These are phyloP conservation scores for Fusarium sp. DNA, from an alignment of 2,329 filamentous ascomycete genomes.

Conservation along the genomic window DNA sequence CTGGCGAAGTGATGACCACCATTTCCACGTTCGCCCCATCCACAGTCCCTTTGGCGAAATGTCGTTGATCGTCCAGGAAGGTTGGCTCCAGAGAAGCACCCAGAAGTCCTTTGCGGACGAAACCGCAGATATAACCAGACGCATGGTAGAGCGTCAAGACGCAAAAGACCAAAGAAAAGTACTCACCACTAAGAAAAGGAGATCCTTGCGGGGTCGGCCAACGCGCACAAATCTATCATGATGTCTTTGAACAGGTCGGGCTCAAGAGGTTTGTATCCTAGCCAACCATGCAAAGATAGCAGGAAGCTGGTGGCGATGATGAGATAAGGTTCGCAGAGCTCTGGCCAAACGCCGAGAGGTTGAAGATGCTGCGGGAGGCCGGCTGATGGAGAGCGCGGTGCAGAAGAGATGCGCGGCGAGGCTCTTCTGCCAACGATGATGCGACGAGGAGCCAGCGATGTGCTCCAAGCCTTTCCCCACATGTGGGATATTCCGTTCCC, in stretches of 20 bases:
- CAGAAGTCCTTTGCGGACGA: neutral
- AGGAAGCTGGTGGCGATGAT: conserved; percentile 25
- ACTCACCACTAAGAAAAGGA: conserved; percentile 58
- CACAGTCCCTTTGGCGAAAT: neutral
- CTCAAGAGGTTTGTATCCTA: conserved; percentile 40
- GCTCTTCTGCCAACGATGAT: conserved; percentile 45
- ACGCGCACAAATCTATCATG: conserved; percentile 56
- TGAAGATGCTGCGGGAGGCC: conserved; percentile 26
- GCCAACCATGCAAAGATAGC: conserved; percentile 38
- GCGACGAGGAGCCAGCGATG: conserved; percentile 44
- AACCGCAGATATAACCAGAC: neutral
- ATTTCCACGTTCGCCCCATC: neutral
- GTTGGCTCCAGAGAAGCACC: neutral
- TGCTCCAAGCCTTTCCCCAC: conserved; percentile 43
- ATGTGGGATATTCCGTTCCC: conserved; percentile 36
- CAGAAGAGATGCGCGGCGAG: conserved; percentile 39
- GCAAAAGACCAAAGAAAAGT: conserved; percentile 11
- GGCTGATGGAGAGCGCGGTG: conserved; percentile 26
- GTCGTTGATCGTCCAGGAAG: neutral
- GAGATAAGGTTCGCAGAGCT: conserved; percentile 20
- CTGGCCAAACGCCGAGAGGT: conserved; percentile 5
- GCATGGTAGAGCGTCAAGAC: conserved; percentile 12
- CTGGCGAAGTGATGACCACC: neutral
- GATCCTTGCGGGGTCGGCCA: conserved; percentile 46
- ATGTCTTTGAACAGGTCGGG: conserved; percentile 49